Conservation (phyloP, 805 yeast species). For the Myxozyma udenii region DNA sequence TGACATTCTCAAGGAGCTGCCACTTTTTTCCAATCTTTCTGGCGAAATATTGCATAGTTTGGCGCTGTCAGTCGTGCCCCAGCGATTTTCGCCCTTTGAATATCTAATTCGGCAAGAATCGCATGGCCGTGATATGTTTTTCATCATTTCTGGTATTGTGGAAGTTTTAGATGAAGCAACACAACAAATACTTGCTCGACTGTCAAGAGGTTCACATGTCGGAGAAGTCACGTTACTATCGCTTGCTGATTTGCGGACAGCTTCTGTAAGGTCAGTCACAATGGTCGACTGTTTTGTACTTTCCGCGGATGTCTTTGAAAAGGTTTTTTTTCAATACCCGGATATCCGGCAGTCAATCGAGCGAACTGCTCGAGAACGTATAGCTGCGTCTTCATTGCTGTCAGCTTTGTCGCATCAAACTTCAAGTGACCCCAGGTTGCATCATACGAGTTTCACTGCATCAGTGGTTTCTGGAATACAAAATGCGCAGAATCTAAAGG, state of each 20-base stretch:
- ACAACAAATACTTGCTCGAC: slow-evolving; percentile 53
- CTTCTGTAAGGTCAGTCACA: slow-evolving; percentile 61
- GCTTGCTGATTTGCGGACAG: slow-evolving; percentile 47
- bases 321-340: slow-evolving; percentile 58
- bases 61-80: slow-evolving; percentile 61
- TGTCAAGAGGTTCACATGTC: slow-evolving; percentile 63
- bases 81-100: slow-evolving; percentile 53
- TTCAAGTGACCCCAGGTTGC: not conserved
- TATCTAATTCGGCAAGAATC: slow-evolving; percentile 60
- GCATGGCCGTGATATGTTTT: slow-evolving; percentile 60
- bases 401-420: not conserved
- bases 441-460: not conserved
- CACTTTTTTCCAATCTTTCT: slow-evolving; percentile 59
- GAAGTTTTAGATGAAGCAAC: slow-evolving; percentile 53
- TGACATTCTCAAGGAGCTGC: slow-evolving; percentile 55
- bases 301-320: slow-evolving; percentile 52
- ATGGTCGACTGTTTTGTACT: slow-evolving; percentile 60
- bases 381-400: slow-evolving; percentile 10
- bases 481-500: not conserved
- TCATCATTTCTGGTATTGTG: slow-evolving; percentile 65
- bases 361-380: slow-evolving; percentile 56
- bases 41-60: slow-evolving; percentile 58
- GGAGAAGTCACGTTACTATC: slow-evolving; percentile 74
- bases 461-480: not conserved
- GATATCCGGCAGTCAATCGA: slow-evolving; percentile 57